These are phyloP conservation scores for Suhomyces bokatorum DNA, from an alignment of 1,139 yeast species.

Conservation along the genomic window DNA sequence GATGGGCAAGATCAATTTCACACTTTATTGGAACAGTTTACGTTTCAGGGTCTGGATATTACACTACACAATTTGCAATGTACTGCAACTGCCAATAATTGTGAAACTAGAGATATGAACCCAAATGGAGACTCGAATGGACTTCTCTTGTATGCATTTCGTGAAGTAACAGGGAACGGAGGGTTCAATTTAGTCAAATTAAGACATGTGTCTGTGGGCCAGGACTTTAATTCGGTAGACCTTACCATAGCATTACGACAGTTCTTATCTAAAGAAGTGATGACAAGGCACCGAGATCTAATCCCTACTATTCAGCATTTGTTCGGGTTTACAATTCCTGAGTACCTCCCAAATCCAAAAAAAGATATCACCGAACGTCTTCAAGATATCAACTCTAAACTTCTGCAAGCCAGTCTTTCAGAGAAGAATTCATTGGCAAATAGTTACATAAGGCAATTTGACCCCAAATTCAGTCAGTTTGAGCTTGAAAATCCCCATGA, in stretches of 20 bases:
- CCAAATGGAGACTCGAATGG: conserved; percentile 1
- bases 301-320: background rate
- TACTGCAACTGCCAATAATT: background rate
- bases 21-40: background rate
- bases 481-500: background rate
- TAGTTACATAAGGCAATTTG: background rate
- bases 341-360: background rate
- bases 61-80: conserved; percentile 2
- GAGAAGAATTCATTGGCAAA: conserved; percentile 1
- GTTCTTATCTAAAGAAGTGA: background rate
- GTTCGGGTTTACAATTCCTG: conserved; percentile 2
- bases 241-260: background rate
- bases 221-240: background rate
- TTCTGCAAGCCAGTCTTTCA: background rate
- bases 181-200: conserved; percentile 3
- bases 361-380: background rate
- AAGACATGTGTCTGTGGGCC: background rate
- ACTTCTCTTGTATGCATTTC: conserved; percentile 1
- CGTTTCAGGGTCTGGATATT: background rate
- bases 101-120: background rate
- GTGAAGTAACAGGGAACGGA: conserved; percentile 1
- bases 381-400: background rate
- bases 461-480: background rate
- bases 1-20: background rate
- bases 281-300: background rate